Conservation (phyloP, 306 rosid genomes). For the Lathyrus sativus region DNA sequence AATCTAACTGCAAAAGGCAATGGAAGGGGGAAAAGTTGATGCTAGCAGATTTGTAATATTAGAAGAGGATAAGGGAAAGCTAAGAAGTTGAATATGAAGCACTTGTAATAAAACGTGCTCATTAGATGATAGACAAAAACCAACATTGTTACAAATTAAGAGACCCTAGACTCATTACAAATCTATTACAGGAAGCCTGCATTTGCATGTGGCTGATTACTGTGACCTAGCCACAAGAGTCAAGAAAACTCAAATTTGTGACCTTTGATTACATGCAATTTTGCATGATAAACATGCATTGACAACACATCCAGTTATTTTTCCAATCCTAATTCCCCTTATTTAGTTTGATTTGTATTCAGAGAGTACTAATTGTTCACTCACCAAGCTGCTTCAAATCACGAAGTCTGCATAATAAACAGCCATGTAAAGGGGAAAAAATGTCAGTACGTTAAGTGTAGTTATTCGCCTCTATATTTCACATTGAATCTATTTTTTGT, state of each 20-base stretch:
- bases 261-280: conserved; percentile 4
- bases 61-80: conserved; percentile 9
- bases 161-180: neutral
- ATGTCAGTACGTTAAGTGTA: conserved; percentile 3
- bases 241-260: neutral
- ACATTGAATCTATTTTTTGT: conserved; percentile 11
- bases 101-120: neutral
- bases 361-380: conserved; percentile 28
- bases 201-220: conserved; percentile 11
- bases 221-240: conserved; percentile 1
- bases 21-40: neutral
- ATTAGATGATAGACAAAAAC: neutral
- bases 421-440: neutral
- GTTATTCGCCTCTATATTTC: neutral
- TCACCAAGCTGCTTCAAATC: conserved; percentile 58
- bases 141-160: neutral
- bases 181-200: neutral
- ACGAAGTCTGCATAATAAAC: conserved; percentile 50
- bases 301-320: neutral
- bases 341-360: conserved; percentile 13
- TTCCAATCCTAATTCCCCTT: neutral
- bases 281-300: neutral
- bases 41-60: conserved; percentile 2
- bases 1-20: neutral
- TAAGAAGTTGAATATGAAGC: neutral